Conservation (phyloP, 2,329 filamentous ascomycete species). For the Zasmidium angulare region DNA sequence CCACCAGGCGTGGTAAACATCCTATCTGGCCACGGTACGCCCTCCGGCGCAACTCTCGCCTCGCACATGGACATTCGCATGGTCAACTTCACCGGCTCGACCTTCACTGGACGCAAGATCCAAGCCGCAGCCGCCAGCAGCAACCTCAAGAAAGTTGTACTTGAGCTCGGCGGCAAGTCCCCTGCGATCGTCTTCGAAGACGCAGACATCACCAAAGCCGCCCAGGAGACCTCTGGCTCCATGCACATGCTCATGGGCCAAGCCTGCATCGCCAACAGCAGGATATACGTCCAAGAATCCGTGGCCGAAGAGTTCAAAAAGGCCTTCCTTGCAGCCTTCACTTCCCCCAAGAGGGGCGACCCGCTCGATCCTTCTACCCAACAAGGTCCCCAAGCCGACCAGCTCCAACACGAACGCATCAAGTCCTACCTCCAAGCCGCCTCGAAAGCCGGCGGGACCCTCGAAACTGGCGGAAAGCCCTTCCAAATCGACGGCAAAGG, state of each 20-base stretch:
- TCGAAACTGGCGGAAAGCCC: constrained; percentile 25
- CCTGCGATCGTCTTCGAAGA: constrained; percentile 52
- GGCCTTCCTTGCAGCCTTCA: constrained; percentile 58
- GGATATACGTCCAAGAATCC: constrained; percentile 57
- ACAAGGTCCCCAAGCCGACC: constrained; percentile 67
- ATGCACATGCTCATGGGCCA: constrained; percentile 59
- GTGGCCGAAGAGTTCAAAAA: constrained; percentile 61
- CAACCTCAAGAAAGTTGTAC: constrained; percentile 57
- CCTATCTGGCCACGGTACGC: constrained; percentile 57
- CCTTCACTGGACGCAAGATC: constrained; percentile 56
- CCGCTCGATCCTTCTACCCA: constrained; percentile 67
- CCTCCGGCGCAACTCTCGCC: constrained; percentile 66
- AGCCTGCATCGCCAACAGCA: constrained; percentile 59
- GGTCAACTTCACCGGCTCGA: constrained; percentile 72
- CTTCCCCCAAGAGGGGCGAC: constrained; percentile 63
- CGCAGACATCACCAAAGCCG: constrained; percentile 36
- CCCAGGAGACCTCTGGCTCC: constrained; percentile 62
- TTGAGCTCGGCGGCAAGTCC: constrained; percentile 60
- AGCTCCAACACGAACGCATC: constrained; percentile 48
- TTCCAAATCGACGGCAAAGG: constrained; percentile 34
- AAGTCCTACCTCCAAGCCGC: constrained; percentile 25
- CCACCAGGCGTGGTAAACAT: constrained; percentile 76
- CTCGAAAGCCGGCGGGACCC: constrained; percentile 23
- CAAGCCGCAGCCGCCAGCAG: constrained; percentile 28
- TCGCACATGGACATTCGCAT: constrained; percentile 69